Evolutionary conservation across 371 early-diverging fungal species (phyloP).

Genomic region (Apophysomyces variabilis): DNA sequence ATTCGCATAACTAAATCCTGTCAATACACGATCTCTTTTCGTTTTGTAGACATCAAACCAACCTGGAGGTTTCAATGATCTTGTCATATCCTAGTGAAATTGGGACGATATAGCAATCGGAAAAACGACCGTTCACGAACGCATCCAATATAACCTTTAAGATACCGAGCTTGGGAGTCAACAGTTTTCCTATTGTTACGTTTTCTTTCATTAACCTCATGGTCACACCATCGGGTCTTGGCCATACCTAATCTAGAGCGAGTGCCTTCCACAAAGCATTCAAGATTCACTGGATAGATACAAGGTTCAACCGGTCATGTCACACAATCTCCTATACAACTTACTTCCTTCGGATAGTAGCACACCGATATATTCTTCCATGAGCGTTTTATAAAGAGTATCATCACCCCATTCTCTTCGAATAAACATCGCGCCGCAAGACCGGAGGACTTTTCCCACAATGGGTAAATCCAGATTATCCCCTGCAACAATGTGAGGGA

Average conservation of each 20-base stretch:
- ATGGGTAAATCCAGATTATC: constrained; percentile 86
- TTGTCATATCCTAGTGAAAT: constrained; percentile 90
- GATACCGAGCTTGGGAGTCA: constrained; percentile 84
- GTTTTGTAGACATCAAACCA: not conserved
- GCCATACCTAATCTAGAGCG: constrained; percentile 72
- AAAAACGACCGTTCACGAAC: constrained; percentile 60
- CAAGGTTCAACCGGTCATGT: not conserved
- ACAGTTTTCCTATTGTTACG: constrained; percentile 59
- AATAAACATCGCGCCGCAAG: constrained; percentile 85
- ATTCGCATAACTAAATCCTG: constrained; percentile 46
- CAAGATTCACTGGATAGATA: constrained; percentile 65
- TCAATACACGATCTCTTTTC: not conserved
- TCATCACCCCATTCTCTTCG: constrained; percentile 85
- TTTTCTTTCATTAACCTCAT: not conserved
- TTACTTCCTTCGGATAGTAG: constrained; percentile 48
- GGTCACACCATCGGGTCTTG: constrained; percentile 2
- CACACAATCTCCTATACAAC: constrained; percentile 12
- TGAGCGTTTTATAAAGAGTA: constrained; percentile 69
- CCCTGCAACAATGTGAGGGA: constrained; percentile 91
- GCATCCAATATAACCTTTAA: constrained; percentile 83
- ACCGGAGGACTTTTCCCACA: constrained; percentile 71
- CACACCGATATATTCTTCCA: constrained; percentile 79
- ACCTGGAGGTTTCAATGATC: constrained; percentile 84
- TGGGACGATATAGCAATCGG: constrained; percentile 81
- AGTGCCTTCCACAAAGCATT: constrained; percentile 89